Conservation (phyloP, 371 early-diverging fungal genomes). For the Mucor mucedo region DNA sequence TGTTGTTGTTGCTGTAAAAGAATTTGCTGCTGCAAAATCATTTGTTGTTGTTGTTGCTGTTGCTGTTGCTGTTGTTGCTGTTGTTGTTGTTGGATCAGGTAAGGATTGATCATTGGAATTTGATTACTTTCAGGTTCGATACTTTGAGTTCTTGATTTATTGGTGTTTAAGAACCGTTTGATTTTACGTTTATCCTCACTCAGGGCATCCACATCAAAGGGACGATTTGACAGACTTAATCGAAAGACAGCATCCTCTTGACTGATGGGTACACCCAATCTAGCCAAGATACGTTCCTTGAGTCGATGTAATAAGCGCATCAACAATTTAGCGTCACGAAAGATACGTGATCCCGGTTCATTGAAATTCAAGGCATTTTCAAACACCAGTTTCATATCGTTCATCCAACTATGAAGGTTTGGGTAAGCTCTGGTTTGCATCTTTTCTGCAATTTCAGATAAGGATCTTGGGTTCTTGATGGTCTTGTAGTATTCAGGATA, state of each 20-base stretch:
- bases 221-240: constrained; percentile 26
- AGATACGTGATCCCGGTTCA: constrained; percentile 74
- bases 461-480: constrained; percentile 79
- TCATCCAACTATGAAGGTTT: constrained; percentile 67
- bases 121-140: constrained; percentile 25
- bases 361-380: constrained; percentile 81
- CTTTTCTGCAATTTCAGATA: constrained; percentile 58
- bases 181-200: constrained; percentile 38
- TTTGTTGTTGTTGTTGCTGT: constrained; percentile 10
- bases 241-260: constrained; percentile 46
- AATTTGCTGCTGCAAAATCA: constrained; percentile 6
- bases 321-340: constrained; percentile 67
- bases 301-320: constrained; percentile 51
- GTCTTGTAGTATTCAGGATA: constrained; percentile 93
- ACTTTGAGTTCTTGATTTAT: constrained; percentile 32
- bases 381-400: constrained; percentile 71
- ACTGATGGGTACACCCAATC: constrained; percentile 35
- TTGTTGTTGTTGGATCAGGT: constrained; percentile 6
- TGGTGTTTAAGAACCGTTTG: constrained; percentile 26
- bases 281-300: constrained; percentile 43
- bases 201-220: constrained; percentile 37
- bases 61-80: constrained; percentile 7
- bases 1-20: constrained; percentile 15
- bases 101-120: constrained; percentile 2
- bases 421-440: constrained; percentile 62